phyloP scores from a whole-genome alignment of 495 filamentous ascomycete genomes.

The Saxophila tyrrhenica region DNA sequence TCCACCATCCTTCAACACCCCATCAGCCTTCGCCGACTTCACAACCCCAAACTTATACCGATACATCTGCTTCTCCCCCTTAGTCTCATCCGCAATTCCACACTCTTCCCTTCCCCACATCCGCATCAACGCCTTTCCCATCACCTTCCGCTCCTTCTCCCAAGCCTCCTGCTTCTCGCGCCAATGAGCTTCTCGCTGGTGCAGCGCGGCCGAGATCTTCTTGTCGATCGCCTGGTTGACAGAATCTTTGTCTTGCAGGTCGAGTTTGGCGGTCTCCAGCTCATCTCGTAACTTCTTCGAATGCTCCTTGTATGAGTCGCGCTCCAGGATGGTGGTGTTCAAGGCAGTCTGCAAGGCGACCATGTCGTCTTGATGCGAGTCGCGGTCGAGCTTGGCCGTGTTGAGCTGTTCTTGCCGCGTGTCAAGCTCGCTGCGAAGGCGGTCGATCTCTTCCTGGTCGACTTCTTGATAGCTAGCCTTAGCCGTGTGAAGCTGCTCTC shows the following conservation, averaged over 20 bases:
- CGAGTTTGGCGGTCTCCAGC: not conserved
- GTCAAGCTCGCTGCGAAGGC: slow-evolving; percentile 1
- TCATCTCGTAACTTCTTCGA: slow-evolving; percentile 3
- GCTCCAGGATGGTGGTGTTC: not conserved
- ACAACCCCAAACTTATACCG: slow-evolving; percentile 21
- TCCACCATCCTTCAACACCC: not conserved
- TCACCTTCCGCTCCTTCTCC: slow-evolving; percentile 22
- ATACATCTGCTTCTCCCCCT: slow-evolving; percentile 22
- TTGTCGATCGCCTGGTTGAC: slow-evolving; percentile 6
- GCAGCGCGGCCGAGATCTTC: slow-evolving; percentile 1
- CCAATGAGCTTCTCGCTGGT: slow-evolving; percentile 8
- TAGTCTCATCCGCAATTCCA: slow-evolving; percentile 13
- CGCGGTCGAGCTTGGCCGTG: slow-evolving; percentile 11
- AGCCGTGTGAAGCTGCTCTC: not conserved
- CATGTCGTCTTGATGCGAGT: slow-evolving; percentile 10
- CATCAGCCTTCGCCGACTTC: not conserved
- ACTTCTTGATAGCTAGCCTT: not conserved
- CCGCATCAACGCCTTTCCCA: slow-evolving; percentile 24
- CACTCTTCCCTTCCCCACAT: slow-evolving; percentile 28
- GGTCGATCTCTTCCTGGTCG: not conserved
- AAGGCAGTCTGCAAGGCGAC: not conserved
- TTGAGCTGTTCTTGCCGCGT: slow-evolving; percentile 7
- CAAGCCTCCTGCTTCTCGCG: slow-evolving; percentile 8
- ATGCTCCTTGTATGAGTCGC: not conserved
- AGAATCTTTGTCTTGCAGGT: not conserved